Evolutionary conservation across 768 basidiomycete genomes (phyloP), one percentile per base, ranked within the genome.

Genomic region (Phylloporus scabripes): DNA sequence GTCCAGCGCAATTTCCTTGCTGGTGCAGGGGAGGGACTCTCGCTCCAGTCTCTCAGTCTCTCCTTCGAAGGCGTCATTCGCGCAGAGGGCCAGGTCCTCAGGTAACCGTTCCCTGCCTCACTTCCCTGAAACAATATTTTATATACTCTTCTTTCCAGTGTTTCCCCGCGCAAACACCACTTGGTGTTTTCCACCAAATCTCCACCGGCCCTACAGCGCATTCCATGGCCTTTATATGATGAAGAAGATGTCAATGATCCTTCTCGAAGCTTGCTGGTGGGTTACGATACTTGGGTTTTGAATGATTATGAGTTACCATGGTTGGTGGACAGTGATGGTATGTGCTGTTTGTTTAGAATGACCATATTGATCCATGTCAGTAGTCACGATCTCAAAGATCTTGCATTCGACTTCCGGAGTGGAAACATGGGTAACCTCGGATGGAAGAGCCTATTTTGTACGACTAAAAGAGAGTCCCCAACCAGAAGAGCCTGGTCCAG

Each of bases 391-490:
- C n/a, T 64, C 66, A 9, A 73, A 81, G 46, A 82, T 92, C n/a
- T 60, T 75, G 21, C 70, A 81, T 58, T 79, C 80, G 34, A 60
- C 70, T 4, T 77, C 79, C 20, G 79, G 80, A 20, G 77, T 81
- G 11, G 90, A 92, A 66, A 81, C 81, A 0, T 92, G 90, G 90
- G 77, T 89, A 41, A 88, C 89, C 2, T 88, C 87, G 6, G 90
- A 92, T 53, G 90, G 90, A 33, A 71, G 88, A 59, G 87, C 78
- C 9, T 92, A 92, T 61, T 78, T 90, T 53, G 87, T 88, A 7
- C 80, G 79, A 49, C 69, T 90, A 20, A 71, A 72, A 42, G 80
- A 81, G 52, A 68, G 59, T 45, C 41, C 50, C 11, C 47, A 26
- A n/a, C 34, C 24, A 6, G 52, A 55, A n/a, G 45, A 31, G 6